Base-by-base conservation (phyloP, 805 yeast genomes). In the Metschnikowia matae region DNA sequence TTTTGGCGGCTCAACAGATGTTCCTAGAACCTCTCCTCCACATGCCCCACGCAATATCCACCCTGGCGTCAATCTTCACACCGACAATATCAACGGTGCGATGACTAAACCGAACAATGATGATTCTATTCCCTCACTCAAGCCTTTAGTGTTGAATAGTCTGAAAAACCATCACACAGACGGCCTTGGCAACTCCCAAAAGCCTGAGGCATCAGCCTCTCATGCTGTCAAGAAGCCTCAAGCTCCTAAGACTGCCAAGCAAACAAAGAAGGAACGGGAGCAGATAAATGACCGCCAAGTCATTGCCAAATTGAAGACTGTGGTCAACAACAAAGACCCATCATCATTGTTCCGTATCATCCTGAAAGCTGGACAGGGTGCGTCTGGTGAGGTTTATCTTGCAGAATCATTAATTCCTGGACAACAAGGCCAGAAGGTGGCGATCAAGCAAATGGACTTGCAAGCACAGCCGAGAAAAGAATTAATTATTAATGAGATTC, bases 301-400 rank as follows among this genome's bases (percentile, higher is more conserved):
- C 21, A 80, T 92, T 78, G 83, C 86, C 37, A 88, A 86, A 61
- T 74, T 94, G 57, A 80, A 85, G 52, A 81, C 89, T 3, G 96
- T 91, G 32, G 96, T 94, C 8, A 82, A 84, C 56, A 82, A 79
- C 59, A 78, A 81, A 40, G 96, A 94, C 69, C 99, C 99, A n/a
- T 77, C 89, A 6, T 85, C 89, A 39, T 78, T 78, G 53, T 87
- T 87, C 71, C 81, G 81, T 61, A 83, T 86, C 69, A 77, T 87
- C 53, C 89, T 85, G 63, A 85, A 85, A 57, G 94, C 92, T 0
- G 99, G 99, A 15, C 98, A 94, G 71, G 99, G 99, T 62, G 99
- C 99, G 0, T 82, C 91, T 55, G 99, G 99, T 17, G 89, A 95
- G 3, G 99, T 94, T 17, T 94, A 87, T 63, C 74, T 90, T 44